Percentiles rank a stretch among this genome's conserved stretches.
phyloP scores from a whole-genome alignment of 2,329 filamentous ascomycete genomes.

The Aciculosporium take region DNA sequence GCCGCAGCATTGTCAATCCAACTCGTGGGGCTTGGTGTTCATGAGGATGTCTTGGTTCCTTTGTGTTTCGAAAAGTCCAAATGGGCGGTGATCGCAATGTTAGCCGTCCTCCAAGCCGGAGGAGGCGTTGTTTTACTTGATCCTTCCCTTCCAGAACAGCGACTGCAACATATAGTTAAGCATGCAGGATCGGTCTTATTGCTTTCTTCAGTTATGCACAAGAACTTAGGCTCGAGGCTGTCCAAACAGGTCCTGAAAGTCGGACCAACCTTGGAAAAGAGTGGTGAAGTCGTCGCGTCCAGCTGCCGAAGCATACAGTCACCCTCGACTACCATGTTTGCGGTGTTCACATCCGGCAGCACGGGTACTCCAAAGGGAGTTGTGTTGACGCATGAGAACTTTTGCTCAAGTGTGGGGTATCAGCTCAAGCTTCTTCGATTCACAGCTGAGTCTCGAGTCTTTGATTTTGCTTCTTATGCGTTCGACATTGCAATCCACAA shows the following conservation, averaged over 20 bases:
- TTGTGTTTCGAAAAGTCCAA: constrained; percentile 13
- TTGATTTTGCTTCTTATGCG: constrained; percentile 7
- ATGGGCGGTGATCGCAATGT: constrained; percentile 11
- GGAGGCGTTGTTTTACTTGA: constrained; percentile 15
- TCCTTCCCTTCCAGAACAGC: constrained; percentile 10
- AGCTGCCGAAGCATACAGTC: too few relatives aligned
- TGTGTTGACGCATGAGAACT: neutral
- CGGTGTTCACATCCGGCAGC: neutral
- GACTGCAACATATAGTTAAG: too few relatives aligned
- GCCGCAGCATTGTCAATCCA: constrained; percentile 6
- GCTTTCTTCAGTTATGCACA: too few relatives aligned
- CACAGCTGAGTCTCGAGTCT: constrained; percentile 17
- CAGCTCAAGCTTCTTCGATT: constrained; percentile 15
- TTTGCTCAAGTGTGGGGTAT: constrained; percentile 9
- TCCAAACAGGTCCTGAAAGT: too few relatives aligned
- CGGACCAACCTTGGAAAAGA: too few relatives aligned
- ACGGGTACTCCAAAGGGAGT: neutral
- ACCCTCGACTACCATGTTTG: neutral
- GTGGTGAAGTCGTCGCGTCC: too few relatives aligned
- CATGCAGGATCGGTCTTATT: too few relatives aligned
- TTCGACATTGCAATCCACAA: constrained; percentile 6
- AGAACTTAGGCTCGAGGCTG: too few relatives aligned
- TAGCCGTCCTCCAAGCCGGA: constrained; percentile 16
- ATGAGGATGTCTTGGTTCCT: constrained; percentile 7
- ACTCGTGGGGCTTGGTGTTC: constrained; percentile 10